Evolutionary conservation across 1,284 basidiomycete genomes (phyloP), one percentile per base, ranked within the genome.

Genomic region (Puccinia triticina): DNA sequence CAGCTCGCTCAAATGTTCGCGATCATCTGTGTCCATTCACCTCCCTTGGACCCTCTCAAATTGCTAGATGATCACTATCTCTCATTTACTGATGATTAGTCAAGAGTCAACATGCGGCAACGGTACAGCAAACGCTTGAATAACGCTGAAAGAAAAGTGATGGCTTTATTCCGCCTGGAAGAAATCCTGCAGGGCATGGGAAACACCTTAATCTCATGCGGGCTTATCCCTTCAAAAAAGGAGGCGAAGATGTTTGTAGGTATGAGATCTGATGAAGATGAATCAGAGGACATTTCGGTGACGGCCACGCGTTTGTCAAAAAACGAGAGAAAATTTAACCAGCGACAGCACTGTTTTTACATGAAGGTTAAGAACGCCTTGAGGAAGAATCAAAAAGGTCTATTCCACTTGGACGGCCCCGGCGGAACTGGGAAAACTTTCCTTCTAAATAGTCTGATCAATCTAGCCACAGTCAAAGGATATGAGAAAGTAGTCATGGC

Each of bases 371-470:
- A 64, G 10, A 37, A 21, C 4, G 7, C 11, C 1, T 1, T 64
- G 4, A 37, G 18, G 3, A 26, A 26, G 7, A 34, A 32, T 14
- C 29, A 64, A 5, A 16, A 11, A 18, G 5, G 37, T 11, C 32
- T 11, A 14, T 64, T 64, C 18, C 37, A 34, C 21, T 12, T 64
- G 29, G 59, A 64, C 32, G 59, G 59, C 12, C 59, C 59, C 16
- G 59, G 59, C 5, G 59, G 59, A n/a, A 34, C 59, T 83, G 89
- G 89, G 2, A 91, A 90, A 83, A 90, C 89, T 0, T 90, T 87
- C 85, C 66, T 90, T 0, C 88, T 88, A 82, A 89, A 88, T 11
- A 87, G 88, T 0, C 82, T 90, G 55, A 87, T 87, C 79, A 66
- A 85, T 76, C 61, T 81, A 7, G 29, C 90, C 4, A 84, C 86